These are phyloP conservation scores for Symbiotaphrina buchneri DNA, from an alignment of 495 filamentous ascomycete genomes.

Conservation along the genomic window DNA sequence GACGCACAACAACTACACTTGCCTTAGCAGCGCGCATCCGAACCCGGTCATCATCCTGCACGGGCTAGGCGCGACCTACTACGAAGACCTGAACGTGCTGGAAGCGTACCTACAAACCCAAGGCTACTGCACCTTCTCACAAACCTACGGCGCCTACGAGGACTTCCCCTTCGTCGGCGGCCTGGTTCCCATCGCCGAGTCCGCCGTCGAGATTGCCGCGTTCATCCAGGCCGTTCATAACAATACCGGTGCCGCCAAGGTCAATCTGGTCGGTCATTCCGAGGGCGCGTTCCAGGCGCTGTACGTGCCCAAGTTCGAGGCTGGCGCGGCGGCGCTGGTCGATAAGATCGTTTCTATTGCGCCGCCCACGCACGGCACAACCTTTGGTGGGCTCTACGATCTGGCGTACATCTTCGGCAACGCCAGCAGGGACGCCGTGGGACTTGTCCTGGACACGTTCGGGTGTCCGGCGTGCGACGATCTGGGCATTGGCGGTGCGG, in stretches of 20 bases:
- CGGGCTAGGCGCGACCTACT: slow-evolving; percentile 25
- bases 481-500: slow-evolving; percentile 15
- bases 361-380: slow-evolving; percentile 27
- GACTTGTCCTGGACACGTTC: slow-evolving; percentile 13
- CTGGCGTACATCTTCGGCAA: slow-evolving; percentile 18
- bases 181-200: slow-evolving; percentile 18
- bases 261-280: slow-evolving; percentile 29
- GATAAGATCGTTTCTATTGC: slow-evolving; percentile 24
- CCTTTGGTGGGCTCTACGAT: no score
- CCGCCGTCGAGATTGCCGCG: slow-evolving; percentile 22
- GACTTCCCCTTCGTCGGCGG: slow-evolving; percentile 24
- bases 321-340: slow-evolving; percentile 17
- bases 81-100: slow-evolving; percentile 27
- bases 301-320: slow-evolving; percentile 27
- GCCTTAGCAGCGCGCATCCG: slow-evolving; percentile 13
- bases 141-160: slow-evolving; percentile 26
- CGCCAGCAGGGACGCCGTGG: slow-evolving; percentile 9
- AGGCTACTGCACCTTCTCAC: slow-evolving; percentile 27
- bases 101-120: slow-evolving; percentile 24
- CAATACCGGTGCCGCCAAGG: slow-evolving; percentile 18
- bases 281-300: slow-evolving; percentile 28
- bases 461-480: slow-evolving; percentile 26
- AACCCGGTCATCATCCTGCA: slow-evolving; percentile 29
- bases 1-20: slow-evolving; percentile 20
- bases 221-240: slow-evolving; percentile 20